Evolutionary conservation across 2,329 filamentous ascomycete species (phyloP).

Genomic region (Stachybotrys elegans): DNA sequence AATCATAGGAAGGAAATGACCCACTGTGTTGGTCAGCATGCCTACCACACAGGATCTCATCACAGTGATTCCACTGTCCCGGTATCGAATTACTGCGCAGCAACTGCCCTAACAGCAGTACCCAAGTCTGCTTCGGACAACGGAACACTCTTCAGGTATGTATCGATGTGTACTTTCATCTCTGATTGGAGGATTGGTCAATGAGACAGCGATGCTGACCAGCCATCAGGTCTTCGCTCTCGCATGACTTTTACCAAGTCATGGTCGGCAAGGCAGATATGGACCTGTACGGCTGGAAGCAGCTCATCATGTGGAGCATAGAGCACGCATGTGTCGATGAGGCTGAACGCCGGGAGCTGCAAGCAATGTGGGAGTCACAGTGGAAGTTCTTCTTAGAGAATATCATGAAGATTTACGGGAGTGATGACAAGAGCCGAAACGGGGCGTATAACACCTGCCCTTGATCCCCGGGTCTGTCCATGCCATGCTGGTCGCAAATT

Average conservation of each 20-base stretch:
- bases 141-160: conserved; percentile 64
- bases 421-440: no score
- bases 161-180: conserved; percentile 1
- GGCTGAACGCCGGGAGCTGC: conserved; percentile 23
- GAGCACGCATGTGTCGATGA: conserved; percentile 51
- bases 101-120: no score
- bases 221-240: conserved; percentile 56
- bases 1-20: no score
- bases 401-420: conserved; percentile 39
- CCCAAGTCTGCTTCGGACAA: no score
- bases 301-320: conserved; percentile 59
- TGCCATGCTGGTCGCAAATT: no score
- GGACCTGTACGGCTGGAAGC: conserved; percentile 66
- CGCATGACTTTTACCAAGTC: conserved; percentile 73
- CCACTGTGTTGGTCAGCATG: no score
- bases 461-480: no score
- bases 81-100: no score
- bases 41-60: no score
- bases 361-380: conserved; percentile 44
- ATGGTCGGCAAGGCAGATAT: conserved; percentile 65
- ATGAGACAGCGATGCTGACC: neutral
- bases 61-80: no score
- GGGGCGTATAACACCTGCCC: no score
- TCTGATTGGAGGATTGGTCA: neutral
- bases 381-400: conserved; percentile 56